Base-by-base conservation (phyloP, 352 stramenopile genomes). In the Globisporangium mamillatum region DNA sequence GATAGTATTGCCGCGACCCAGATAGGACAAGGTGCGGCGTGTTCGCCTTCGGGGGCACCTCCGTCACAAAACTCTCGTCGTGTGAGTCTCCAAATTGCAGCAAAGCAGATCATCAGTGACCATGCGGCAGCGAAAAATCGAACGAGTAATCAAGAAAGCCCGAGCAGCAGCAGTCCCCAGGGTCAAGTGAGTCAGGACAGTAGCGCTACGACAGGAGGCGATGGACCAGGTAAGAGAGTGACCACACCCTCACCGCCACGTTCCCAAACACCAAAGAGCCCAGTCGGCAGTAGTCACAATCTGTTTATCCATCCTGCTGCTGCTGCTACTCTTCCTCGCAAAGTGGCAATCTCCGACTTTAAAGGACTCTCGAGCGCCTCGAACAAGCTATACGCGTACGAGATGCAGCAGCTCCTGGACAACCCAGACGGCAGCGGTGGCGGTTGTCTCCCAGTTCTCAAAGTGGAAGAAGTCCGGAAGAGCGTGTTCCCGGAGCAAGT, bases 391-490 rank as follows among this genome's bases (percentile, higher is more conserved):
- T 83, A 81, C 38, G 57, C 55, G 38, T 72, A 60, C 36, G 73
- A 81, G 41, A 46, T 66, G 41, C 60, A 82, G 65, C 60, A 78
- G 14, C 53, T 75, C 2, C 46, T 61, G 0, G 65, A 81, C 18
- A 20, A 52, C 44, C 44, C 44, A 52, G 6, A 24, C 44, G 44
- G 44, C 18, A 52, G 1, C 54, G 65, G 55, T 63, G 3, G 58
- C 69, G 18, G 29, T 36, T 50, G 18, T 22, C 67, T 79, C 12
- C 67, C 79, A 0, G 56, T 63, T 10, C 69, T 77, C 50, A 88
- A 86, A 52, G 65, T 83, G 1, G 78, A 89, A 62, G 80, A 88
- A 6, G 73, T 89, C 6, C 75, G 84, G 0, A 87, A 84, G 64
- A 75, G 80, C 24, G 69, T 72, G 0, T 90, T 90, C 53, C 75